phyloP scores from a whole-genome alignment of 495 filamentous ascomycete genomes.

The Haplographium delicatum region DNA sequence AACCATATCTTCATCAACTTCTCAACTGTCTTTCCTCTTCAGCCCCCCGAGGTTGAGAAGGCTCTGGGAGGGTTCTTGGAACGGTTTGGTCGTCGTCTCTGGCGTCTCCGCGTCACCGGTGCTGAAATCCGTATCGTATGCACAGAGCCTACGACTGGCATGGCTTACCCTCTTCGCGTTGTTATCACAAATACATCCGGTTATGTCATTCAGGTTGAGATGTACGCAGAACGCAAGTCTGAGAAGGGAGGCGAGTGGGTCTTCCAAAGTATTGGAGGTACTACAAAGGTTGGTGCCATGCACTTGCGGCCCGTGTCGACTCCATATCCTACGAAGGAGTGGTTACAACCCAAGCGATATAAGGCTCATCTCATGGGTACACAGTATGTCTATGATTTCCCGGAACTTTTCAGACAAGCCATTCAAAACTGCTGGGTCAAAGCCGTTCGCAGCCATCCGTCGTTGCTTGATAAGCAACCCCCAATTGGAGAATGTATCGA shows the following conservation, averaged over 20 bases:
- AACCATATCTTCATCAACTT: constrained; percentile 99
- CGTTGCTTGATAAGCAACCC: constrained; percentile 75
- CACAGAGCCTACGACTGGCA: constrained; percentile 78
- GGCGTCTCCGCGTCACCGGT: constrained; percentile 94
- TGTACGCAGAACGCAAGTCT: constrained; percentile 96
- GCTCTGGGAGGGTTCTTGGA: constrained; percentile 93
- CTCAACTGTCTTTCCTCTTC: constrained; percentile 86
- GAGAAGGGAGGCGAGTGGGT: constrained; percentile 92
- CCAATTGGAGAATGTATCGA: constrained; percentile 88
- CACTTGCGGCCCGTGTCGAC: constrained; percentile 85
- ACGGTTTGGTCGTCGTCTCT: constrained; percentile 89
- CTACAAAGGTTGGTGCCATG: constrained; percentile 91
- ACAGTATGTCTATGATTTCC: constrained; percentile 99
- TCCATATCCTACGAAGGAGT: constrained; percentile 96
- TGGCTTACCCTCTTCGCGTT: constrained; percentile 89
- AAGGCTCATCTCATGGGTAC: constrained; percentile 99
- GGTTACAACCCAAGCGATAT: constrained; percentile 97
- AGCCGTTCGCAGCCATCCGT: constrained; percentile 61
- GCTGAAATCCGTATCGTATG: constrained; percentile 98
- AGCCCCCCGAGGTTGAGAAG: constrained; percentile 86
- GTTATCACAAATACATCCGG: constrained; percentile 98
- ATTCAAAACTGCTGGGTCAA: constrained; percentile 92
- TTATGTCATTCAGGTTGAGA: constrained; percentile 96
- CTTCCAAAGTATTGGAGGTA: constrained; percentile 96
- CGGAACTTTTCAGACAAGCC: constrained; percentile 96